These are phyloP conservation scores for Trypanosoma grayi DNA, from an alignment of 208 protist species.

Conservation along the genomic window DNA sequence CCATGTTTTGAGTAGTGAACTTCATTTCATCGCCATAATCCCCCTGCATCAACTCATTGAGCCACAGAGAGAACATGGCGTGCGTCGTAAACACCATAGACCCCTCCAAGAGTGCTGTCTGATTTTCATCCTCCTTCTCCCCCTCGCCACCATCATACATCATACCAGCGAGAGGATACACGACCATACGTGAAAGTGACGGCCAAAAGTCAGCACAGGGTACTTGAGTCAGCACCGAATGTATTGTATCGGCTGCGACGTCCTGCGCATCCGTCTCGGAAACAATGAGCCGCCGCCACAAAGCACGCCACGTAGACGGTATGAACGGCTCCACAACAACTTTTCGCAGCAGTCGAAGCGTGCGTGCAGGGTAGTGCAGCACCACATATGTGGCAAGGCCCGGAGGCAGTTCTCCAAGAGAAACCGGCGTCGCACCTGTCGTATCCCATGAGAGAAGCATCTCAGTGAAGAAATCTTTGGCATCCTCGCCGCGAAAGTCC, in stretches of 20 bases:
- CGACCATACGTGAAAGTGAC: neutral
- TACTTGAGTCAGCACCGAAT: slow-evolving; percentile 1
- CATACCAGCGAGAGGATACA: slow-evolving; percentile 14
- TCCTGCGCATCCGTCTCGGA: neutral
- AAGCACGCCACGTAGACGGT: slow-evolving; percentile 2
- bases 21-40: neutral
- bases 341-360: slow-evolving; percentile 8
- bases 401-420: slow-evolving; percentile 21
- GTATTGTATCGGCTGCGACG: neutral
- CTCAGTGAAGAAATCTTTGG: slow-evolving; percentile 1
- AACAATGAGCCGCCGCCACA: slow-evolving; percentile 8
- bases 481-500: slow-evolving; percentile 8
- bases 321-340: slow-evolving; percentile 8
- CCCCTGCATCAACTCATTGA: slow-evolving; percentile 2
- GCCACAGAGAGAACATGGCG: slow-evolving; percentile 16
- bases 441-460: slow-evolving; percentile 5
- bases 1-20: neutral
- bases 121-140: neutral
- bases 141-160: neutral
- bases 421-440: neutral
- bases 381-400: slow-evolving; percentile 24
- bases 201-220: slow-evolving; percentile 17
- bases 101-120: neutral
- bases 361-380: slow-evolving; percentile 8
- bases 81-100: slow-evolving; percentile 4